Percentiles rank a stretch among this genome's conserved stretches.
Evolutionary conservation across 495 filamentous ascomycete genomes (phyloP).

Genomic region (Chaetomidium leptoderma): DNA sequence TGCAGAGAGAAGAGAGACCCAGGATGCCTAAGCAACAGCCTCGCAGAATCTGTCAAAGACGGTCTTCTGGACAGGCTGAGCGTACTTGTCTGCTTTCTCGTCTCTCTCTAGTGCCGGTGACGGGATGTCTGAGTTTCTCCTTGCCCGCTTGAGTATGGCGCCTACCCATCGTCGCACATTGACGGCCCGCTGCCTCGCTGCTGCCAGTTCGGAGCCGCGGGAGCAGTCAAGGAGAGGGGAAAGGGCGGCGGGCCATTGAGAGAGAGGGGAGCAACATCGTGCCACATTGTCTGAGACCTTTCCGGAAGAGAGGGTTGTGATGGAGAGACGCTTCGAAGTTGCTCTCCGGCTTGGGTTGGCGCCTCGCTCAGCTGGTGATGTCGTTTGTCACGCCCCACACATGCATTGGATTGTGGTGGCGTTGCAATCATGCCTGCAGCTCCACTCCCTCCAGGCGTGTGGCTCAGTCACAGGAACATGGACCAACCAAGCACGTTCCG

Average conservation of each 20-base stretch:
- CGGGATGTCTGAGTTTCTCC: too few species aligned
- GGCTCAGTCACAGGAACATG: too few species aligned
- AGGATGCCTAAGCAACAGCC: too few species aligned
- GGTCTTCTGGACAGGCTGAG: too few species aligned
- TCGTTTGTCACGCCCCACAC: conserved; percentile 7
- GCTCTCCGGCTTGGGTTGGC: conserved; percentile 17
- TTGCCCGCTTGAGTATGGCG: neutral
- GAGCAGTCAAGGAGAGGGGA: conserved; percentile 11
- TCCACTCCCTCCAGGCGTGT: too few species aligned
- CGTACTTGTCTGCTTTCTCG: too few species aligned
- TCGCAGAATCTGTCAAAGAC: too few species aligned
- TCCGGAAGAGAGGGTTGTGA: conserved; percentile 9
- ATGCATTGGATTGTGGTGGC: neutral
- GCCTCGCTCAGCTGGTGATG: conserved; percentile 12
- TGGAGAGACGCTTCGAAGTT: conserved; percentile 15
- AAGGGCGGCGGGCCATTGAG: conserved; percentile 8
- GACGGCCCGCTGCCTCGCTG: conserved; percentile 7
- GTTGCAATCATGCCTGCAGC: neutral
- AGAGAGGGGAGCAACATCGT: neutral
- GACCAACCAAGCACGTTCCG: too few species aligned
- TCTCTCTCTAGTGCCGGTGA: too few species aligned
- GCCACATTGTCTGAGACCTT: neutral
- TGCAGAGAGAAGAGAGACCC: too few species aligned
- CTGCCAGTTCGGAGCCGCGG: neutral
- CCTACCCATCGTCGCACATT: neutral